Percentiles rank a stretch among this genome's conserved stretches.
Evolutionary conservation across 129 eudicot species (phyloP).

Genomic region (Deinandra increscens): DNA sequence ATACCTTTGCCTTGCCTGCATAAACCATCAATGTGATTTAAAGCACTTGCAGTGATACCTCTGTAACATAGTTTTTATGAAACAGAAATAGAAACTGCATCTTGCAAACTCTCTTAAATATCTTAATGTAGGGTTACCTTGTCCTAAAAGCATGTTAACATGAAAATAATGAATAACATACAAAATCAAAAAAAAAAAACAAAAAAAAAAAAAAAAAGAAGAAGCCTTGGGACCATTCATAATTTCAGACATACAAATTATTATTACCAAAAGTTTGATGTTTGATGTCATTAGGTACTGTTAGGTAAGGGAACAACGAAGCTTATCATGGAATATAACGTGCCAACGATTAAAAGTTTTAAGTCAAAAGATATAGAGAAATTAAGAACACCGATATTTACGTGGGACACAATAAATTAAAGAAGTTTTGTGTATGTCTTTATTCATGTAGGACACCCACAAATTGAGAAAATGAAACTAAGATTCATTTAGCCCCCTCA

Average conservation of each 20-base stretch:
- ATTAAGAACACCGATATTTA: slow-evolving; percentile 20
- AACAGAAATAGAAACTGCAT: slow-evolving; percentile 14
- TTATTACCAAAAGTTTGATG: slow-evolving; percentile 23
- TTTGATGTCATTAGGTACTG: slow-evolving; percentile 23
- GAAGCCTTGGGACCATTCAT: slow-evolving; percentile 40
- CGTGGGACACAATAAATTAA: slow-evolving; percentile 26
- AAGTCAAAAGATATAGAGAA: slow-evolving; percentile 17
- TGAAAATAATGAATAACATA: slow-evolving; percentile 14
- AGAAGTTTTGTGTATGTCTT: slow-evolving; percentile 17
- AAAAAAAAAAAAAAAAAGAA: slow-evolving; percentile 29
- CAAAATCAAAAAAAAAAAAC: slow-evolving; percentile 27
- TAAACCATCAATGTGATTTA: slow-evolving; percentile 16
- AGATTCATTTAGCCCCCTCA: slow-evolving; percentile 38
- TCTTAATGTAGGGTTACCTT: slow-evolving; percentile 26
- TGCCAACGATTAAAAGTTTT: slow-evolving; percentile 25
- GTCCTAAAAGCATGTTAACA: slow-evolving; percentile 25
- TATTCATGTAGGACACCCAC: slow-evolving; percentile 37
- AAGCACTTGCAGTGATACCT: slow-evolving; percentile 7
- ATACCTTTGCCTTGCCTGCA: slow-evolving; percentile 24
- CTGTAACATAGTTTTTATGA: neutral
- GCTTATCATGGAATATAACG: slow-evolving; percentile 30
- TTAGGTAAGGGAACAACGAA: slow-evolving; percentile 1
- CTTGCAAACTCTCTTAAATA: slow-evolving; percentile 16
- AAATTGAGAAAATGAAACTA: slow-evolving; percentile 23
- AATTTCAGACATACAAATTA: slow-evolving; percentile 25